These are phyloP conservation scores for Magnusiomyces paraingens DNA, from an alignment of 1,139 yeast species.

Conservation along the genomic window DNA sequence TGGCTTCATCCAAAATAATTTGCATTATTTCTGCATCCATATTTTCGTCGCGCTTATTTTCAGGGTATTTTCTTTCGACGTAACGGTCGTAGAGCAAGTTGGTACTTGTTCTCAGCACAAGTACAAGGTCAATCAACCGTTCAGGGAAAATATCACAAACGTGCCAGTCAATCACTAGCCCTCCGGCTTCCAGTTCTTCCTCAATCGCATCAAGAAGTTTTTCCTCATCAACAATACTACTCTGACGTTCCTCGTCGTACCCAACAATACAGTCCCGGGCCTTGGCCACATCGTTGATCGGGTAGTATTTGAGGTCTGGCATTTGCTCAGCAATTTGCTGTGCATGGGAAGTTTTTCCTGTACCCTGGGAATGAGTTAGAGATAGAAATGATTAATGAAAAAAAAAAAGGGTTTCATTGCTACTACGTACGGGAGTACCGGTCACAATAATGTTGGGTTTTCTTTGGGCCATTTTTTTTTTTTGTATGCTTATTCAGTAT, in stretches of 20 bases:
- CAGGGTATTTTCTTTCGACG: slow-evolving; percentile 59
- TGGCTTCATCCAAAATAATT: slow-evolving; percentile 79
- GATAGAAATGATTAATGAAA: neutral
- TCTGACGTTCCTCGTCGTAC: slow-evolving; percentile 76
- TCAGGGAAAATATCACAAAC: slow-evolving; percentile 95
- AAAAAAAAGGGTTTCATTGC: neutral
- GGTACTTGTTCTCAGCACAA: slow-evolving; percentile 78
- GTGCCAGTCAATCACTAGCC: slow-evolving; percentile 89
- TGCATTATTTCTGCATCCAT: slow-evolving; percentile 97
- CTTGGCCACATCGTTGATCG: slow-evolving; percentile 78
- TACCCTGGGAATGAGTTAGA: slow-evolving; percentile 43
- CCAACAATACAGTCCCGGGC: slow-evolving; percentile 73
- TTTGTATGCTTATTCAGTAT: too few relatives aligned
- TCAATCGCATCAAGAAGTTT: slow-evolving; percentile 75
- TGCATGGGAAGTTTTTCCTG: slow-evolving; percentile 89
- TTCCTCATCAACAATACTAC: slow-evolving; percentile 90
- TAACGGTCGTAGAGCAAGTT: slow-evolving; percentile 67
- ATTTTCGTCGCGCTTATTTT: slow-evolving; percentile 80
- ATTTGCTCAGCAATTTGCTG: slow-evolving; percentile 51
- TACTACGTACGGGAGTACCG: slow-evolving; percentile 67
- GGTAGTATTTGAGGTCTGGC: slow-evolving; percentile 49
- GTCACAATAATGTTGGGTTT: slow-evolving; percentile 80
- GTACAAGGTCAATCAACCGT: slow-evolving; percentile 82
- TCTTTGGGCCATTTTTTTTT: slow-evolving; percentile 13
- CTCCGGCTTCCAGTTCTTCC: slow-evolving; percentile 75